A percentile compares a stretch with the other conserved stretches of the same genome.
Evolutionary conservation across 2,329 filamentous ascomycete genomes (phyloP).

Genomic region (Emmonsia crescens): DNA sequence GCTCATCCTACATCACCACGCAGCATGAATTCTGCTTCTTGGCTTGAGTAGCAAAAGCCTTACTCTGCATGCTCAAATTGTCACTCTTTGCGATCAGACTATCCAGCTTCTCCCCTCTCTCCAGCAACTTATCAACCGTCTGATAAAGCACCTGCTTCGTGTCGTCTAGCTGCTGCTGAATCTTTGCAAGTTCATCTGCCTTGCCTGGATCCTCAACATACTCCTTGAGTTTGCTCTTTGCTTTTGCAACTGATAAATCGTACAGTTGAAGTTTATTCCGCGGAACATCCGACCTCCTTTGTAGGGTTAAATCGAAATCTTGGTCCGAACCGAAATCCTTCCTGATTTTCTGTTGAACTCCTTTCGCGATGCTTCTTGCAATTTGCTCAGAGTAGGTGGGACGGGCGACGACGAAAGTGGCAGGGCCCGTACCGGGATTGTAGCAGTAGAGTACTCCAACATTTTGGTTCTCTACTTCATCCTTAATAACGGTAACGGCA

Average conservation of each 20-base stretch:
- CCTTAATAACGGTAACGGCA: neutral
- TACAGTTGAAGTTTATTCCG: too few species aligned
- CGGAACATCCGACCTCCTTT: too few species aligned
- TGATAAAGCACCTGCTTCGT: slow-evolving; percentile 96
- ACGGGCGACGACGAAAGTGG: slow-evolving; percentile 62
- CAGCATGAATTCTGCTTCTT: slow-evolving; percentile 55
- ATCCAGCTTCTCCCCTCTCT: slow-evolving; percentile 95
- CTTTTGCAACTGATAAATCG: neutral
- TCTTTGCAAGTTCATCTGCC: slow-evolving; percentile 54
- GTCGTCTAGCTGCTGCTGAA: slow-evolving; percentile 93
- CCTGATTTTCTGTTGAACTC: too few species aligned
- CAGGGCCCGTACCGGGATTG: slow-evolving; percentile 52
- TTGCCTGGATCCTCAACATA: slow-evolving; percentile 77
- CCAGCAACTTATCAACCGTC: slow-evolving; percentile 60
- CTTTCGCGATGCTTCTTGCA: slow-evolving; percentile 5
- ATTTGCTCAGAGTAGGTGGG: slow-evolving; percentile 34
- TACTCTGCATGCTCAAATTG: slow-evolving; percentile 79
- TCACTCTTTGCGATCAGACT: slow-evolving; percentile 89
- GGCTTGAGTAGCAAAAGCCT: slow-evolving; percentile 83
- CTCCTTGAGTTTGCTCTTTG: slow-evolving; percentile 55
- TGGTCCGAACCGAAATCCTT: too few species aligned
- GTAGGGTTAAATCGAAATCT: too few species aligned
- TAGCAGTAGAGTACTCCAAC: neutral
- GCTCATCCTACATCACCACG: slow-evolving; percentile 38
- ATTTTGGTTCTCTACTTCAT: neutral